Evolutionary conservation across 768 basidiomycete species (phyloP), one percentile per base, ranked within the genome.

Genomic region (Heimioporus sp.): DNA sequence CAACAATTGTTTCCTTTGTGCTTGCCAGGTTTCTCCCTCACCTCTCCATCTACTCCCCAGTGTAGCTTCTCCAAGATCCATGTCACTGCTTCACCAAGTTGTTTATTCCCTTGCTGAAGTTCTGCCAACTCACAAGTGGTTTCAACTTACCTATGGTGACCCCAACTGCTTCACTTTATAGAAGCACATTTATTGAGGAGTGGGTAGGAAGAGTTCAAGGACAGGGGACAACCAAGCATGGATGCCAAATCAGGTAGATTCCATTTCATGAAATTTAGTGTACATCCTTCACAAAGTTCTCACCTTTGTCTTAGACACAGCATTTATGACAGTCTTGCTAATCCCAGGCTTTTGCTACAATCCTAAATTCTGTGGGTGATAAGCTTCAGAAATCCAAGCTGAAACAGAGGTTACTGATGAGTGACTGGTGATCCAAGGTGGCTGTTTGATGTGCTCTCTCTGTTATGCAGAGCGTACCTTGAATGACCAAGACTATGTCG

Each of bases 191-290:
- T 90, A 45, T 84, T 83, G 19, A 75, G 71, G 36, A 90, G 69
- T 4, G 87, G 86, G 62, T 86, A 86, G 2, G 82, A 75, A 4
- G 79, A 59, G 34, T 73, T 69, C 2, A 77, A 64, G 2, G 71
- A 57, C 6, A 75, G 76, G 5, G 86, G 72, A 19, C 82, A 82
- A 34, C 80, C 78, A 13, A 92, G 74, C 12, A 83, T 82, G 10
- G 80, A 79, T 11, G 86, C 75, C n/a, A 94, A 62, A 57, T 96
- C 93, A 3, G 93, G 92, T 12, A 96, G 80, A 65, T 92, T 95
- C 49, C 83, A 85, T 90, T 92, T 55, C 49, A 35, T 50, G 12
- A 44, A 55, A 48, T 24, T 57, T 56, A 44, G 58, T 59, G 42
- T 37, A 35, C 31, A 30, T 46, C 24, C 28, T 10, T 37, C 31